These are phyloP conservation scores for Aspergillus sp. DNA, from an alignment of 2,329 filamentous ascomycete species.

Conservation along the genomic window DNA sequence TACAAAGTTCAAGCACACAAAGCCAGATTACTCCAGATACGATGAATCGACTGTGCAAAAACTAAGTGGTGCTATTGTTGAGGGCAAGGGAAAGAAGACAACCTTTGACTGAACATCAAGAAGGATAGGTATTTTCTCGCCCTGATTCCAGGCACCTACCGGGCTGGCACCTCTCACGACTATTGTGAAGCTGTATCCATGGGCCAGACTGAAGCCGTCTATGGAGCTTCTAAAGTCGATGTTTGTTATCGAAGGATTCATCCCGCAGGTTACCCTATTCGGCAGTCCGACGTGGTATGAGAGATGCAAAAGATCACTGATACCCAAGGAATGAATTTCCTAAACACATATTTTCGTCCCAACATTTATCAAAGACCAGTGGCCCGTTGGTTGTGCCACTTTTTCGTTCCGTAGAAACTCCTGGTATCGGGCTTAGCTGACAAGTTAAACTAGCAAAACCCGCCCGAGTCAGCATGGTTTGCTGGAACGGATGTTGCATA, in stretches of 20 bases:
- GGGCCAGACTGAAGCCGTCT: not conserved
- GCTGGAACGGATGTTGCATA: not conserved
- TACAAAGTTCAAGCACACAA: conserved; percentile 25
- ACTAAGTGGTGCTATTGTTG: conserved; percentile 76
- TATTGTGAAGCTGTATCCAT: not conserved
- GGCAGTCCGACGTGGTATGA: conserved; percentile 3
- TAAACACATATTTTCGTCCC: not conserved
- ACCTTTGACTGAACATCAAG: conserved; percentile 66
- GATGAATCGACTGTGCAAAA: conserved; percentile 57
- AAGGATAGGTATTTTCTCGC: not conserved
- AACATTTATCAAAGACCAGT: not conserved
- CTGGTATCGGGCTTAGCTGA: not conserved
- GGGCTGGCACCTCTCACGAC: not conserved
- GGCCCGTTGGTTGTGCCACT: conserved; percentile 1
- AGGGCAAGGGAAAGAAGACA: conserved; percentile 75
- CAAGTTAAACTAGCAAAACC: too few relatives aligned
- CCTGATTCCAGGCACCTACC: not conserved
- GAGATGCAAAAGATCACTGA: conserved; percentile 6
- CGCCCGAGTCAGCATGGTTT: not conserved
- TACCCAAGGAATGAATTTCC: conserved; percentile 14
- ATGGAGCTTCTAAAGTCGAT: not conserved
- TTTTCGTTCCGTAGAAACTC: conserved; percentile 1
- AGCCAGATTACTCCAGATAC: conserved; percentile 46
- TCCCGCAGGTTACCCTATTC: not conserved
- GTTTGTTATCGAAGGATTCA: conserved; percentile 3